Conservation (phyloP, 164 flowering plant genomes). For the Pachysandra terminalis region DNA sequence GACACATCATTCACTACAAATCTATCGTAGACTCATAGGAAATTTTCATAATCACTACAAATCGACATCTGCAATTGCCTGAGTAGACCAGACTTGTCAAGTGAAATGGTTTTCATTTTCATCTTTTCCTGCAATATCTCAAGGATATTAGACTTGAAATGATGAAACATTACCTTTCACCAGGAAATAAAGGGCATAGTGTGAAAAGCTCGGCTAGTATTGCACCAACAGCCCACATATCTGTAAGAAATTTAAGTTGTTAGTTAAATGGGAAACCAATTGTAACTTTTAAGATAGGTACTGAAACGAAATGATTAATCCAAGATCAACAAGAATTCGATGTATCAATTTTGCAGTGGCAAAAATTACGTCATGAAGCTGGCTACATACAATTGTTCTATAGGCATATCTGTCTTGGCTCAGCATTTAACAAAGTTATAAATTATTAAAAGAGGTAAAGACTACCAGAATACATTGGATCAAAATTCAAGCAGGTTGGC, state of each 20-base stretch:
- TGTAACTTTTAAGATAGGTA: too few species aligned
- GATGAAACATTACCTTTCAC: conserved; percentile 55
- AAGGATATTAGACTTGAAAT: background rate
- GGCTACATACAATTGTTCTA: background rate
- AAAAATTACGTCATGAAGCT: background rate
- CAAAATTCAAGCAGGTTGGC: too few species aligned
- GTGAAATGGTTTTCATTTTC: background rate
- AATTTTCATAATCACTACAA: background rate
- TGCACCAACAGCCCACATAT: conserved; percentile 95
- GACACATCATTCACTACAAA: too few species aligned
- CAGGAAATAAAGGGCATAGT: conserved; percentile 69
- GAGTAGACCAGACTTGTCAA: background rate
- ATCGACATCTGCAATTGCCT: background rate
- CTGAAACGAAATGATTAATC: background rate
- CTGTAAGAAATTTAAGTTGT: conserved; percentile 33
- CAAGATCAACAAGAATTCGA: background rate
- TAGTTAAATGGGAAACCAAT: conserved; percentile 9
- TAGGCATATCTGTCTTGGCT: background rate
- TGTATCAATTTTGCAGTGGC: too few species aligned
- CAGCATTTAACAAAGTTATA: too few species aligned
- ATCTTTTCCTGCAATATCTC: background rate
- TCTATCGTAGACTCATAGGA: too few species aligned
- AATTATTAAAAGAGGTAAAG: too few species aligned
- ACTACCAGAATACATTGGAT: too few species aligned
- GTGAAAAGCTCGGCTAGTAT: conserved; percentile 85